Evolutionary conservation across 73 alveolate species (phyloP), one percentile per base, ranked within the genome.

Genomic region (Chromera velia): DNA sequence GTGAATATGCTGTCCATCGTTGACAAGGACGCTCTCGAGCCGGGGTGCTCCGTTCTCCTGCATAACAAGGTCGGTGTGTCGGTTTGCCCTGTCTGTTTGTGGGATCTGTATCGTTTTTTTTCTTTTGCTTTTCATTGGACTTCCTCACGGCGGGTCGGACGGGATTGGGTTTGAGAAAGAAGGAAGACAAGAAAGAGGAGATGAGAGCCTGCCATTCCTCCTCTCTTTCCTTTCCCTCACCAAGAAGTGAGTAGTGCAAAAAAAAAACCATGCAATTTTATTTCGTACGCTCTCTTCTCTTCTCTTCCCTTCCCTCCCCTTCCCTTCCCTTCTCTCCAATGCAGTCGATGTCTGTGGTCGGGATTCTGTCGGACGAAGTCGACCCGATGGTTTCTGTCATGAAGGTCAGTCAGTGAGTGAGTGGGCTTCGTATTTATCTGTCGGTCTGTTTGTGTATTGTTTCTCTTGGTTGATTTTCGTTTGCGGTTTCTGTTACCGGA

Each of bases 371-470:
- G 70, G 99, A 96, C 85, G 99, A 96, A 80, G 97, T 96, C 55
- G 98, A 96, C 76, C 99, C 99, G 26, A 86, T 96, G 83, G 94
- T 96, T 72, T 89, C 93, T 76, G 99, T 96, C 33, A 96, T 96
- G 99, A 96, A 96, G 91, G 99, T 94, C 13, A 95, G n/a, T n/a
- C n/a, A n/a, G n/a, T n/a, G n/a, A n/a, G n/a, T n/a, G n/a, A n/a
- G n/a, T n/a, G n/a, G n/a, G n/a, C n/a, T n/a, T n/a, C n/a, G n/a
- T n/a, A n/a, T n/a, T n/a, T n/a, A n/a, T n/a, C n/a, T n/a, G n/a
- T n/a, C n/a, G n/a, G n/a, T n/a, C n/a, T n/a, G n/a, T n/a, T n/a
- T n/a, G n/a, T n/a, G n/a, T n/a, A n/a, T n/a, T n/a, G n/a, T n/a
- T n/a, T n/a, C n/a, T n/a, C n/a, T n/a, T n/a, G n/a, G n/a, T n/a